Evolutionary conservation across 208 protist species (phyloP).

Genomic region (Leishmania turanica): DNA sequence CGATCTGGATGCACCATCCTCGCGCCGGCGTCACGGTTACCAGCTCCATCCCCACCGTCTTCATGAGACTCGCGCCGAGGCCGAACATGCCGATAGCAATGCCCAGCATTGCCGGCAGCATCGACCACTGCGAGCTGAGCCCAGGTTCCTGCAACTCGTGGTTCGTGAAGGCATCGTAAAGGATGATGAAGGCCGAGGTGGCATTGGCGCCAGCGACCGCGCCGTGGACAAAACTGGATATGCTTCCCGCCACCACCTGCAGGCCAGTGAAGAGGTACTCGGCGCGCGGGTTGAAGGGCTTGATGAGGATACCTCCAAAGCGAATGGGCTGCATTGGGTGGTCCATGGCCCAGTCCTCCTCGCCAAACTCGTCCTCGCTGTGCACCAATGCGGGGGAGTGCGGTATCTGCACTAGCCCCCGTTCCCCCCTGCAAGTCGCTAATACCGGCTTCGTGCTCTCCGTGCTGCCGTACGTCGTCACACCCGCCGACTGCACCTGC

Average conservation of each 20-base stretch:
- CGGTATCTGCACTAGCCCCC: background rate
- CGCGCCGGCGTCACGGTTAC: conserved; percentile 84
- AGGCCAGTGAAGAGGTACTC: conserved; percentile 85
- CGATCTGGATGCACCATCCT: conserved; percentile 85
- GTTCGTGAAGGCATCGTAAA: conserved; percentile 80
- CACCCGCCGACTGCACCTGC: conserved; percentile 10
- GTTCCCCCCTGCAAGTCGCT: background rate
- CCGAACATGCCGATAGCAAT: conserved; percentile 86
- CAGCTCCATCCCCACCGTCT: conserved; percentile 84
- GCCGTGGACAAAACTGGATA: conserved; percentile 88
- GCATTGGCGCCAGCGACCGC: conserved; percentile 86
- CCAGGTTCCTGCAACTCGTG: conserved; percentile 52
- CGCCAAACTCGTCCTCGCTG: conserved; percentile 63
- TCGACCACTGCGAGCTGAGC: conserved; percentile 64
- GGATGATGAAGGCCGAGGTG: conserved; percentile 76
- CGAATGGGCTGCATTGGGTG: conserved; percentile 78
- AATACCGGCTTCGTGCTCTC: background rate
- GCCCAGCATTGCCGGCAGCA: conserved; percentile 81
- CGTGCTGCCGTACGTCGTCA: conserved; percentile 25
- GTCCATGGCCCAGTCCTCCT: conserved; percentile 77
- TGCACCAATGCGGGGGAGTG: conserved; percentile 32
- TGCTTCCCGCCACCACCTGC: conserved; percentile 86
- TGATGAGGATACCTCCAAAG: conserved; percentile 73
- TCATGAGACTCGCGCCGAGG: conserved; percentile 79
- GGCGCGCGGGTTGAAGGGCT: conserved; percentile 84